phyloP scores from a whole-genome alignment of 192 early-diverging fungal species.

The Dissophora ornata region DNA sequence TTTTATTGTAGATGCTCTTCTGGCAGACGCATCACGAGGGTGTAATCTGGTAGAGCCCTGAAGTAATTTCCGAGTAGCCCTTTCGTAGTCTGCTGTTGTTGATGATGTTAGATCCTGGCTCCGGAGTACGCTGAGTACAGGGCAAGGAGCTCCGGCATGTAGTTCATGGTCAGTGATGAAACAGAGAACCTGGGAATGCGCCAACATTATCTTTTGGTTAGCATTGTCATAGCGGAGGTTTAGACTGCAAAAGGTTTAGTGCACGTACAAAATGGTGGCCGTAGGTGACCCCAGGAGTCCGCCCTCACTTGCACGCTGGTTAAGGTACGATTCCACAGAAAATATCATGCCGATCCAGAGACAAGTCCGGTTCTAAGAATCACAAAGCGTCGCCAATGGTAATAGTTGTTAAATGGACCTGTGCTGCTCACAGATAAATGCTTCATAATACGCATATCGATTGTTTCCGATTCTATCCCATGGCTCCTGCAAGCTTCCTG shows the following conservation, averaged over 20 bases:
- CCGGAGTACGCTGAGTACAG: constrained; percentile 27
- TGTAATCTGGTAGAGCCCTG: too few species aligned
- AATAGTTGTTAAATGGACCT: too few species aligned
- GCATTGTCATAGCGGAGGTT: background rate
- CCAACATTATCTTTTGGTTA: background rate
- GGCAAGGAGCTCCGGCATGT: constrained; percentile 36
- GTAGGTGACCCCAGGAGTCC: constrained; percentile 39
- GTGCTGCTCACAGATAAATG: too few species aligned
- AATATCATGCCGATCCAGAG: constrained; percentile 49
- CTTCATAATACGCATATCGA: too few species aligned
- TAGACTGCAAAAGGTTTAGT: background rate
- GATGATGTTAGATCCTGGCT: too few species aligned
- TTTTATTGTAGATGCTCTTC: too few species aligned
- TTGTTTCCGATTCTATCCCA: too few species aligned
- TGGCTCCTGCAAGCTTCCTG: too few species aligned
- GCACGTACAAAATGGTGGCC: constrained; percentile 41
- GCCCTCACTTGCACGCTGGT: constrained; percentile 49
- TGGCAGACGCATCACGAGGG: too few species aligned
- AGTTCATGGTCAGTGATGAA: constrained; percentile 37
- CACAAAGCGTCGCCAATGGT: too few species aligned
- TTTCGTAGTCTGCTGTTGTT: too few species aligned
- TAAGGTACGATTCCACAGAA: constrained; percentile 45
- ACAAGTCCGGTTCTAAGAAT: constrained; percentile 32
- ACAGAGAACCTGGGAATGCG: constrained; percentile 22
- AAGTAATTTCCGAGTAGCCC: too few species aligned